These are phyloP conservation scores for Claviceps pazoutovae DNA, from an alignment of 2,329 filamentous ascomycete genomes.

Conservation along the genomic window DNA sequence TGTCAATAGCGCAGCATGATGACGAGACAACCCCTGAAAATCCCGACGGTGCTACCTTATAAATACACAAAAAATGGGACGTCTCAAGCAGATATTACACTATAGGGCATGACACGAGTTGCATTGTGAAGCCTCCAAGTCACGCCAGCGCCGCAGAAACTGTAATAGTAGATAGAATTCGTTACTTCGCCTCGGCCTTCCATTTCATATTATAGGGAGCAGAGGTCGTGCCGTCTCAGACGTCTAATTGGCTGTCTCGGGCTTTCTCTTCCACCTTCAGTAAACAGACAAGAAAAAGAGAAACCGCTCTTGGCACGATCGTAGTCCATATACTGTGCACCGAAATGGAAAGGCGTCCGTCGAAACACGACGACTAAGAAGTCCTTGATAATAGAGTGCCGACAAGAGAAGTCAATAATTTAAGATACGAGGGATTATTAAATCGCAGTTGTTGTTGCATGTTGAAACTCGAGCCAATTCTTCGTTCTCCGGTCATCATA, in stretches of 20 bases:
- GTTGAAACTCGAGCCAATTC: constrained; percentile 21
- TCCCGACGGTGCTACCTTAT: neutral
- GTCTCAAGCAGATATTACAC: neutral
- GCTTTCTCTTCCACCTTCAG: too few relatives aligned
- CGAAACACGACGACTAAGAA: neutral
- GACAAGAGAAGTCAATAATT: neutral
- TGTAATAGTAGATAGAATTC: neutral
- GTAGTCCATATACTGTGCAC: too few relatives aligned
- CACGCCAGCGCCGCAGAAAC: neutral
- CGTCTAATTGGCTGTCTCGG: too few relatives aligned
- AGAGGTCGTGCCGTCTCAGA: too few relatives aligned
- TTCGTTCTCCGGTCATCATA: constrained; percentile 24
- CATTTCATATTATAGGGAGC: neutral
- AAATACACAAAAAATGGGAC: neutral
- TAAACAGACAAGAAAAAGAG: too few relatives aligned
- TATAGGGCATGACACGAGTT: neutral
- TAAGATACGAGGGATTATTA: neutral
- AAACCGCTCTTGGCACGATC: too few relatives aligned
- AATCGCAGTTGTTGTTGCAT: constrained; percentile 8
- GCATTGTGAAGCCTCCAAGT: neutral
- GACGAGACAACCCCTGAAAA: neutral
- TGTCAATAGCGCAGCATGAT: neutral
- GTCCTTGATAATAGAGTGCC: neutral
- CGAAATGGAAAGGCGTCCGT: too few relatives aligned
- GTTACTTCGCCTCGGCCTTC: neutral